Conservation (phyloP, 1,284 basidiomycete genomes). For the Austroboletus novae-zelandiae region DNA sequence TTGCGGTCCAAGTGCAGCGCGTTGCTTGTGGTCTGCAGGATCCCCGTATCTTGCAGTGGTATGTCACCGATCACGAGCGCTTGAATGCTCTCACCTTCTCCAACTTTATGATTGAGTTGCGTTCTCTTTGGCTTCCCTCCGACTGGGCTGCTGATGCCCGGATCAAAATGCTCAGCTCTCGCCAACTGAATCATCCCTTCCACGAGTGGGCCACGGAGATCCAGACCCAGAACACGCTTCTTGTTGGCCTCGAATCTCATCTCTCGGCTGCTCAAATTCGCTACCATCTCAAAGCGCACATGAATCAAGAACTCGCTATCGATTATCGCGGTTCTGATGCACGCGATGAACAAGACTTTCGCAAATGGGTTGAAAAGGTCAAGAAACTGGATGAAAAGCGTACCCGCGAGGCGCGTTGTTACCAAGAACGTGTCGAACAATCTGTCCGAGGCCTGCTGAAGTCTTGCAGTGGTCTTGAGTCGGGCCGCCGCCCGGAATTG, state of each 20-base stretch:
- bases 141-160: not conserved
- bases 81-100: not conserved
- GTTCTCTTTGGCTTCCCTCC: not conserved
- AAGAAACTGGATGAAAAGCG: not conserved
- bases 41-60: constrained; percentile 5
- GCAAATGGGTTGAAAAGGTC: constrained; percentile 7
- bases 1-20: not conserved
- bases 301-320: not conserved
- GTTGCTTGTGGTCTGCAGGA: not conserved
- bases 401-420: not conserved
- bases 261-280: not conserved
- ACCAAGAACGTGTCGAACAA: not conserved
- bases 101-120: not conserved
- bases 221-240: constrained; percentile 3
- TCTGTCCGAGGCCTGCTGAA: not conserved
- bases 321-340: not conserved
- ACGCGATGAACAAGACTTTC: not conserved
- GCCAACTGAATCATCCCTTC: not conserved
- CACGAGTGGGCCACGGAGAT: constrained; percentile 3
- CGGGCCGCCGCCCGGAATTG: too few relatives aligned
- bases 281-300: constrained; percentile 5
- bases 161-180: not conserved
- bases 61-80: not conserved
- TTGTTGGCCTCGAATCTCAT: not conserved
- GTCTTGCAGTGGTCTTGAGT: too few relatives aligned